These are phyloP conservation scores for Protomyces lactucae-debilis DNA, from an alignment of 1,139 yeast species.

Conservation along the genomic window DNA sequence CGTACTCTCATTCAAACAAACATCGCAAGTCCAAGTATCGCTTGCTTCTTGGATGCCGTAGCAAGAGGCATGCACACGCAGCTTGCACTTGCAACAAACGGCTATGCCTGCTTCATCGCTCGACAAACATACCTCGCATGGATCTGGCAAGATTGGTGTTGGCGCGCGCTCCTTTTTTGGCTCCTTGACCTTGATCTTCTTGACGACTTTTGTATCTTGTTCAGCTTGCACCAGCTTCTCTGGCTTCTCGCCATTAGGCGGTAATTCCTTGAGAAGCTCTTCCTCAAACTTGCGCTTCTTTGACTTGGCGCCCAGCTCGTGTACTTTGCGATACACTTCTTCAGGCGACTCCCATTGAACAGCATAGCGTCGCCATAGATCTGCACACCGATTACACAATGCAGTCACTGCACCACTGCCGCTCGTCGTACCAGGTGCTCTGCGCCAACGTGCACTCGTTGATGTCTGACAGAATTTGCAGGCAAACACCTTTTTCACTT, in stretches of 20 bases:
- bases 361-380: conserved; percentile 86
- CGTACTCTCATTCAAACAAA: conserved; percentile 65
- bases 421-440: conserved; percentile 58
- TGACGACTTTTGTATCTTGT: background rate
- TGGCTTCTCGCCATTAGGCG: conserved; percentile 25
- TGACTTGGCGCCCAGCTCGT: conserved; percentile 47
- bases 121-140: conserved; percentile 36
- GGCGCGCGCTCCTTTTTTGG: conserved; percentile 51
- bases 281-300: conserved; percentile 62
- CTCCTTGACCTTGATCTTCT: conserved; percentile 28
- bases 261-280: conserved; percentile 61
- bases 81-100: conserved; percentile 65
- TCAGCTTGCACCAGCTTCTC: conserved; percentile 33
- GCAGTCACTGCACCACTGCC: conserved; percentile 46
- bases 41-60: conserved; percentile 49
- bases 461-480: conserved; percentile 64
- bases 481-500: conserved; percentile 43
- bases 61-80: conserved; percentile 66
- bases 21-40: conserved; percentile 72
- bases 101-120: conserved; percentile 40
- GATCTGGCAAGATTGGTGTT: background rate
- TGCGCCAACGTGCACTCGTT: conserved; percentile 59
- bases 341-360: conserved; percentile 81
- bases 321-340: conserved; percentile 56
- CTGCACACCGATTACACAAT: conserved; percentile 79